Conservation (phyloP, 2,329 filamentous ascomycete species). For the Teratosphaeria gauchensis region DNA sequence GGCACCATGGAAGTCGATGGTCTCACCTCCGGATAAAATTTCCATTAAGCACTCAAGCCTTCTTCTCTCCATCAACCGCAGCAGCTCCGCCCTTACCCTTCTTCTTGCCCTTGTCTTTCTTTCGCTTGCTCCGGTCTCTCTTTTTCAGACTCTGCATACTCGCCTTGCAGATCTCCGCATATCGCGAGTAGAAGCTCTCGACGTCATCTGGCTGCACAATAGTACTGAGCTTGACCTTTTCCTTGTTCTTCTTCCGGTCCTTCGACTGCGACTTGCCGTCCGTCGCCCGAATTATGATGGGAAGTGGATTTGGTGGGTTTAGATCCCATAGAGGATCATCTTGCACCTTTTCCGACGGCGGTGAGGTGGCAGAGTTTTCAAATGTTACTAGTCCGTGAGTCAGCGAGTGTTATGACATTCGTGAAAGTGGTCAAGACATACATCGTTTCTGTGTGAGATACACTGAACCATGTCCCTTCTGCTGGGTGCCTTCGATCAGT, state of each 20-base stretch:
- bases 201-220: conserved; percentile 67
- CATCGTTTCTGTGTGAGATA: conserved; percentile 68
- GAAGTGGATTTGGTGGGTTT: conserved; percentile 48
- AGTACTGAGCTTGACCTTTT: conserved; percentile 71
- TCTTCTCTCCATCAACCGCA: neutral
- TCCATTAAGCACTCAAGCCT: neutral
- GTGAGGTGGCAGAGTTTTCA: conserved; percentile 29
- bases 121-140: conserved; percentile 78
- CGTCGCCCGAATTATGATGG: conserved; percentile 73
- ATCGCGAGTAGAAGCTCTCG: conserved; percentile 70
- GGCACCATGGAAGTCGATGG: neutral
- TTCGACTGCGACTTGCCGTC: conserved; percentile 55
- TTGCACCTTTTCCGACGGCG: conserved; percentile 33
- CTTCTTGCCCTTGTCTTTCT: conserved; percentile 69
- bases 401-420: neutral
- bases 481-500: conserved; percentile 58
- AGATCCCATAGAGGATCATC: conserved; percentile 52
- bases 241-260: conserved; percentile 42
- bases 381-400: conserved; percentile 28
- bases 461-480: conserved; percentile 63
- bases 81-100: conserved; percentile 32
- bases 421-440: conserved; percentile 26
- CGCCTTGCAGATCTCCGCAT: conserved; percentile 82
- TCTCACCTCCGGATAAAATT: neutral
- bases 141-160: conserved; percentile 90